Evolutionary conservation across 768 basidiomycete genomes (phyloP), one percentile per base, ranked within the genome.

Genomic region (Amanita rubescens): DNA sequence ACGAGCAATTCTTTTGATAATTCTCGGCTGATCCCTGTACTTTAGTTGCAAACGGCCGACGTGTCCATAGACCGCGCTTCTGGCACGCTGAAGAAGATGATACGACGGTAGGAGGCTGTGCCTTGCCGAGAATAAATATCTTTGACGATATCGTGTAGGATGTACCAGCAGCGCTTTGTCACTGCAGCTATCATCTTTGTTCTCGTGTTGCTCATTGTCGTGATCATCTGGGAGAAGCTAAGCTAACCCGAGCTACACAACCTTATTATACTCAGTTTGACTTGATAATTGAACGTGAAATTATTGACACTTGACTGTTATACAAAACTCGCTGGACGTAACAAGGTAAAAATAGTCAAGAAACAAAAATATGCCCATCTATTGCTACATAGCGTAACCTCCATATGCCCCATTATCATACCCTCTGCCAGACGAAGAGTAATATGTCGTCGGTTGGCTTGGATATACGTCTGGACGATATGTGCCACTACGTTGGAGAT

Each of bases 151-250:
- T 24, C 17, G 10, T 38, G 8, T 25, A 99, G 96, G 73, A 96
- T 98, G 92, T 94, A 97, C 66, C 93, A 96, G 68, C 95, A 99
- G 63, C 86, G 90, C 49, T 78, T 90, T 45, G 78, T 96, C 45
- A 97, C 94, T 5, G 87, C 71, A 35, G 86, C 80, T 37, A 98
- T 98, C 61, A 86, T 99, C 54, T 71, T 75, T 53, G 81, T 98
- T 25, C 85, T 98, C 33, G 72, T 95, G 48, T 64, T 94, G 3
- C 80, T 98, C 46, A 94, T 97, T 58, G 72, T 72, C 22, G 74
- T 94, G 59, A 85, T 95, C 51, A 66, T 90, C 6, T 93, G 87
- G 82, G 81, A 81, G 64, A 94, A 94, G 65, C 68, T 82, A 51
- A 75, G 73, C 58, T 76, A 65, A 59, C 42, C 60, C 35, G 30